Evolutionary conservation across 169 alveolate genomes (phyloP).

Genomic region (Miamiensis avidus): DNA sequence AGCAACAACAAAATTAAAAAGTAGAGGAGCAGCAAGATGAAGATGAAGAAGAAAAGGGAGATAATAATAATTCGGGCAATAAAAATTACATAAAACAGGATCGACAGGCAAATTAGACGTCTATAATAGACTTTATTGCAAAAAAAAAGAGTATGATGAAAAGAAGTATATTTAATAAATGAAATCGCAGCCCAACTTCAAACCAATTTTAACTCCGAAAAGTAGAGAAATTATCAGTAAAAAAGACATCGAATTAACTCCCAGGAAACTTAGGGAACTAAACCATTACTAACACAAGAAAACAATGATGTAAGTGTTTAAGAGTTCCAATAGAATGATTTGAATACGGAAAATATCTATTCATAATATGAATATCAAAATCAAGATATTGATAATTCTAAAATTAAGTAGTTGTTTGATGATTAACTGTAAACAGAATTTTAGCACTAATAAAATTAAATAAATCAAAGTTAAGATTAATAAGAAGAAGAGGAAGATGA

Average conservation of each 20-base stretch:
- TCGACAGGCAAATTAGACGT: not conserved
- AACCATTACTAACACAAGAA: not conserved
- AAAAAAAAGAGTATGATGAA: not conserved
- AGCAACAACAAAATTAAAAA: not conserved
- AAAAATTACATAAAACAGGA: no score
- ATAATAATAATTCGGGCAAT: not conserved
- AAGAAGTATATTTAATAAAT: not conserved
- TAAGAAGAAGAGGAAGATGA: no score
- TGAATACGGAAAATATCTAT: not conserved
- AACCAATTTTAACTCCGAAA: not conserved
- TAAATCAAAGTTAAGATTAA: no score
- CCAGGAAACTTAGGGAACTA: not conserved
- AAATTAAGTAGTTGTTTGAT: not conserved
- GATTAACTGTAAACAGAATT: not conserved
- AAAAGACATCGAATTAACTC: not conserved
- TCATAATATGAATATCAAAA: not conserved
- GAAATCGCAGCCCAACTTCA: not conserved
- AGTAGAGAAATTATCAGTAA: not conserved
- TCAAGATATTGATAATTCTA: no score
- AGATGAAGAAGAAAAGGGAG: not conserved
- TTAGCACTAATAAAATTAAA: no score
- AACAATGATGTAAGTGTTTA: not conserved
- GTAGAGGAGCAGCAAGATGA: not conserved
- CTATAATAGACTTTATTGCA: not conserved
- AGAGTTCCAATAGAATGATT: not conserved